Conservation (phyloP, 2,329 filamentous ascomycete genomes). For the Parastagonospora nodorum region DNA sequence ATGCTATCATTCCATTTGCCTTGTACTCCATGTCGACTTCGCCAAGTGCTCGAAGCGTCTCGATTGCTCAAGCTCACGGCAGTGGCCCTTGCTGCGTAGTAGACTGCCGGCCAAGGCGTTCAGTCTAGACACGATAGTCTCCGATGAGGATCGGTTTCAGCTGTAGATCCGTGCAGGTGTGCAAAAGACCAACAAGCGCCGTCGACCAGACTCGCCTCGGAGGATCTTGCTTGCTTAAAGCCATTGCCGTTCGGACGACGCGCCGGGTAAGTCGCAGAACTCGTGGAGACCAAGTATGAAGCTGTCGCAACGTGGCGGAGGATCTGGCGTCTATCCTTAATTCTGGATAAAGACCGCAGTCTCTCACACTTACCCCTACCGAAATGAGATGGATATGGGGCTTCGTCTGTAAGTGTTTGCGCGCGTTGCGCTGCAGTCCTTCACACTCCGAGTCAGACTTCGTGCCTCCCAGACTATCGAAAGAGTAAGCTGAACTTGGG, state of each 20-base stretch:
- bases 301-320: not conserved
- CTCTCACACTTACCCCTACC: not conserved
- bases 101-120: not conserved
- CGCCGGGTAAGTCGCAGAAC: not conserved
- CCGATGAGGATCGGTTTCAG: slow-evolving; percentile 1
- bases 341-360: not conserved
- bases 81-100: not conserved
- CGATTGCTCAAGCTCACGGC: not conserved
- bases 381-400: not conserved
- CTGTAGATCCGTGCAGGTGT: not conserved
- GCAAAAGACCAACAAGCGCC: not conserved
- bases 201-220: not conserved
- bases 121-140: not conserved
- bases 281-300: not conserved
- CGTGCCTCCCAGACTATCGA: not conserved
- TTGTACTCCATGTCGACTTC: not conserved
- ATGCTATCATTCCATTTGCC: too few species aligned
- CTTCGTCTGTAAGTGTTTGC: not conserved
- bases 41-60: slow-evolving; percentile 7
- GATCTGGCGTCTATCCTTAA: not conserved
- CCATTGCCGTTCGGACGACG: not conserved
- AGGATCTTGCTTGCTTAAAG: not conserved
- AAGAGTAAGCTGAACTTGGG: not conserved
- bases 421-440: not conserved
- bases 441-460: not conserved